Evolutionary conservation across 2,329 filamentous ascomycete genomes (phyloP).

Genomic region (Xylaria sp.): DNA sequence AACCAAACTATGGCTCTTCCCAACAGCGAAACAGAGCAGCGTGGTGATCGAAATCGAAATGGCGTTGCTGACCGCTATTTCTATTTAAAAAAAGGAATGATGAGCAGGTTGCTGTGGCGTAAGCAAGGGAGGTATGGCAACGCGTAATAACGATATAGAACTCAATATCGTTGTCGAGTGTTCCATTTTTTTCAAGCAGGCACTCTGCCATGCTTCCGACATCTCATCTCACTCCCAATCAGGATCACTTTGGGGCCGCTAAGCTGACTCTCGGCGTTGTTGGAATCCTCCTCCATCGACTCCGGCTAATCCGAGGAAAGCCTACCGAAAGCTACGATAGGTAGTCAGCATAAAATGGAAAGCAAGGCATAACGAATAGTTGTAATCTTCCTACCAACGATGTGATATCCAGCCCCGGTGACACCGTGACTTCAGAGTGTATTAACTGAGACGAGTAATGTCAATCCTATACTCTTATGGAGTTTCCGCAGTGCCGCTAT

Average conservation of each 20-base stretch:
- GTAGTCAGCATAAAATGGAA: constrained; percentile 20
- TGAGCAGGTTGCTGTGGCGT: neutral
- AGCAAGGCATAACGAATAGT: constrained; percentile 5
- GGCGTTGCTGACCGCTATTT: constrained; percentile 26
- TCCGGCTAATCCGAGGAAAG: constrained; percentile 22
- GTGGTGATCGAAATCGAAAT: constrained; percentile 6
- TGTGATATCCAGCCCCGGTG: neutral
- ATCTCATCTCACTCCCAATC: constrained; percentile 19
- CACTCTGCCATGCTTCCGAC: constrained; percentile 10
- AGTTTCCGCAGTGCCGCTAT: neutral
- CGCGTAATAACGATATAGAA: constrained; percentile 4
- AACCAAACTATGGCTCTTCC: neutral
- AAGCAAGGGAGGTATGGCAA: constrained; percentile 25
- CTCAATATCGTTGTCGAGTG: neutral
- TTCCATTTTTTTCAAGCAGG: neutral
- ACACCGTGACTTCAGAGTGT: neutral
- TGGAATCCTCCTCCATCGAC: neutral
- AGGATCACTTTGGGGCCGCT: constrained; percentile 1
- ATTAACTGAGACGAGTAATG: neutral
- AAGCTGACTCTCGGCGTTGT: constrained; percentile 29
- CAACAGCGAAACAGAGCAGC: neutral
- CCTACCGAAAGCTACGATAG: neutral
- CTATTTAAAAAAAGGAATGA: neutral
- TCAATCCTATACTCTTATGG: neutral
- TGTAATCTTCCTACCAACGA: constrained; percentile 1